These are phyloP conservation scores for Aspergillus funiculosus DNA, from an alignment of 495 filamentous ascomycete species.

Conservation along the genomic window DNA sequence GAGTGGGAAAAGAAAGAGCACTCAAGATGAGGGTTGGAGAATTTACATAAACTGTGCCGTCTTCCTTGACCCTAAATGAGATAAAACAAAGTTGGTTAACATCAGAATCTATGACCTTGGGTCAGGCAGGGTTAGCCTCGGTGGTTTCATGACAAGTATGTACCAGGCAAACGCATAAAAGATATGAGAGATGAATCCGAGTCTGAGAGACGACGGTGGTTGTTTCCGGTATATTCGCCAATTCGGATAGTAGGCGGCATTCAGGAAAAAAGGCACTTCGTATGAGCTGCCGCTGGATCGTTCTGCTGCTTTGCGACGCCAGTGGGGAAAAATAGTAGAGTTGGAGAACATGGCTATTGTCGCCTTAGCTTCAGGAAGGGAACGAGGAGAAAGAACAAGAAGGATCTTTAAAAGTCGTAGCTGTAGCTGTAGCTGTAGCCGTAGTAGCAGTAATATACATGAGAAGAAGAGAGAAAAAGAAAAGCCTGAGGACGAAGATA, in stretches of 20 bases:
- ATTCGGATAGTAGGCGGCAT: constrained; percentile 90
- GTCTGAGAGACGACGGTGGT: constrained; percentile 70
- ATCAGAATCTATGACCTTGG: constrained; percentile 20
- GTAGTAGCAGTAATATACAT: too few relatives aligned
- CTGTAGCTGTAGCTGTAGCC: too few relatives aligned
- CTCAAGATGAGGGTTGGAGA: not conserved
- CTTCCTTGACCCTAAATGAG: constrained; percentile 58
- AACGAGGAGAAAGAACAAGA: constrained; percentile 7
- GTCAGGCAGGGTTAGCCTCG: constrained; percentile 2
- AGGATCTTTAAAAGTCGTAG: too few relatives aligned
- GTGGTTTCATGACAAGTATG: constrained; percentile 17
- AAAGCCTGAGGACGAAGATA: constrained; percentile 5
- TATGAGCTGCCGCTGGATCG: constrained; percentile 28
- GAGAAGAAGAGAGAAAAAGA: not conserved
- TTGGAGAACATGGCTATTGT: constrained; percentile 18
- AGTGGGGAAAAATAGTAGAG: constrained; percentile 26
- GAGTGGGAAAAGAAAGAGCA: not conserved
- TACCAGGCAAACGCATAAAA: constrained; percentile 86
- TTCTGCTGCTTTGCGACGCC: constrained; percentile 26
- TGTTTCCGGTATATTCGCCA: constrained; percentile 73
- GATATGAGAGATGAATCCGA: constrained; percentile 65
- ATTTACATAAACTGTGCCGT: constrained; percentile 75
- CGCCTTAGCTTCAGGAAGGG: not conserved
- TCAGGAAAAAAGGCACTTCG: constrained; percentile 46
- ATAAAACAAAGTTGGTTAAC: constrained; percentile 28